Evolutionary conservation across 768 basidiomycete species (phyloP).

Genomic region (Coprinopsis marcescibilis): DNA sequence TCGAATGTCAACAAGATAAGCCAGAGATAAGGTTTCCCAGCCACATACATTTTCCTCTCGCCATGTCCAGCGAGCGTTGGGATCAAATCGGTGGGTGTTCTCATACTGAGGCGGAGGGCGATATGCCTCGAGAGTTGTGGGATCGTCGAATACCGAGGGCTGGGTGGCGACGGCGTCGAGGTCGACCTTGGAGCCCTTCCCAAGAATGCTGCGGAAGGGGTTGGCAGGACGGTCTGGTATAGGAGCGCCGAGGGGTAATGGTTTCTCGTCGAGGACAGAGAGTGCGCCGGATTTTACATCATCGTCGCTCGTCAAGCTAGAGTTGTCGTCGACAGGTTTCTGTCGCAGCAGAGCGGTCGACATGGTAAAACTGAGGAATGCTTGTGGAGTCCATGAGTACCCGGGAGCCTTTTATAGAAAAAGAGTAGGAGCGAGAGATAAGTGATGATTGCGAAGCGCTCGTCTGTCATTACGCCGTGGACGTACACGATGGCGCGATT

Average conservation of each 20-base stretch:
- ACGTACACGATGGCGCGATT: slow-evolving; percentile 11
- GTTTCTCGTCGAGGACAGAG: slow-evolving; percentile 13
- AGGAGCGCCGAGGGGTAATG: slow-evolving; percentile 27
- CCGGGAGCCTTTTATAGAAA: slow-evolving; percentile 3
- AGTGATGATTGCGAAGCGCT: slow-evolving; percentile 1
- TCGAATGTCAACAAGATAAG: neutral
- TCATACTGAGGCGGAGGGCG: slow-evolving; percentile 50
- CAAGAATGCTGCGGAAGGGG: slow-evolving; percentile 25
- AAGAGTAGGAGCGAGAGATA: slow-evolving; percentile 7
- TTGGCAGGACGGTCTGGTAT: slow-evolving; percentile 16
- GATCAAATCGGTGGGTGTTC: slow-evolving; percentile 61
- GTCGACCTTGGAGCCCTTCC: slow-evolving; percentile 25
- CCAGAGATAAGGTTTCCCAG: neutral
- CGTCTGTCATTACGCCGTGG: neutral
- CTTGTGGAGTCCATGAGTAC: neutral
- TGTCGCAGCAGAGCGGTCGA: slow-evolving; percentile 6
- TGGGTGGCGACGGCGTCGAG: slow-evolving; percentile 54
- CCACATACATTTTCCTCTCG: slow-evolving; percentile 51
- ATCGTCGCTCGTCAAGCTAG: slow-evolving; percentile 16
- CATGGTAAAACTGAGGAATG: slow-evolving; percentile 3
- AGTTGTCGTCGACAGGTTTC: slow-evolving; percentile 1
- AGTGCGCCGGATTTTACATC: slow-evolving; percentile 3
- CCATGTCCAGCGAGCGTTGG: slow-evolving; percentile 65
- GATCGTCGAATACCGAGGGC: slow-evolving; percentile 59
- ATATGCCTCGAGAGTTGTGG: slow-evolving; percentile 41